Conservation (phyloP, 129 eudicot species). For the Silybum marianum region DNA sequence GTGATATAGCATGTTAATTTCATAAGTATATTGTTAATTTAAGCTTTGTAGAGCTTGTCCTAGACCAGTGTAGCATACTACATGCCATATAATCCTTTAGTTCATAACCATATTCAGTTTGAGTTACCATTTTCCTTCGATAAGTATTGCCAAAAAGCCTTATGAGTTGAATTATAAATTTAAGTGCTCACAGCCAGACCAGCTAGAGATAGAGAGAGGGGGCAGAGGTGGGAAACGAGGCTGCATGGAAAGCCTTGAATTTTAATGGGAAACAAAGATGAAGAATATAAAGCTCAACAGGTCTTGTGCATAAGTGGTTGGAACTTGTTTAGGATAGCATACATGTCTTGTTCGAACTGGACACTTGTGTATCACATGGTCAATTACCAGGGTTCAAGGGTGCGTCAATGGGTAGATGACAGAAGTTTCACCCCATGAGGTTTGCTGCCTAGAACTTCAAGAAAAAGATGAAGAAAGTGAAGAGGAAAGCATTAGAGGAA, state of each 20-base stretch:
- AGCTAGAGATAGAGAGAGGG: not conserved
- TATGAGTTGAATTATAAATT: no score
- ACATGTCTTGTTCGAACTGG: not conserved
- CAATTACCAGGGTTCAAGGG: not conserved
- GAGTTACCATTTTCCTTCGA: no score
- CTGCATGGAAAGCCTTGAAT: not conserved
- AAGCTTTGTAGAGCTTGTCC: not conserved
- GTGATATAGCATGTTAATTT: not conserved
- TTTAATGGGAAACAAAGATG: not conserved
- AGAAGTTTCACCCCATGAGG: not conserved
- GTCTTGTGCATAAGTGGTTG: not conserved
- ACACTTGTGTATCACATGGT: not conserved
- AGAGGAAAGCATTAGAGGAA: not conserved
- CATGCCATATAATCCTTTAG: not conserved
- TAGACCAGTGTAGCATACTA: conserved; percentile 3
- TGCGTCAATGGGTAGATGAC: not conserved
- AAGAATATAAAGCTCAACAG: not conserved
- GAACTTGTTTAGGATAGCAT: not conserved
- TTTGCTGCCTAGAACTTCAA: not conserved
- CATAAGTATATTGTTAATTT: not conserved
- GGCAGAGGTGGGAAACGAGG: not conserved
- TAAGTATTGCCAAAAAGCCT: no score
- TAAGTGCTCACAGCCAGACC: no score
- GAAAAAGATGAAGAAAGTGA: not conserved
- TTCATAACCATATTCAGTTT: not conserved